Conservation (phyloP, 2,329 filamentous ascomycete genomes). For the Myriosclerotinia scirpicola region DNA sequence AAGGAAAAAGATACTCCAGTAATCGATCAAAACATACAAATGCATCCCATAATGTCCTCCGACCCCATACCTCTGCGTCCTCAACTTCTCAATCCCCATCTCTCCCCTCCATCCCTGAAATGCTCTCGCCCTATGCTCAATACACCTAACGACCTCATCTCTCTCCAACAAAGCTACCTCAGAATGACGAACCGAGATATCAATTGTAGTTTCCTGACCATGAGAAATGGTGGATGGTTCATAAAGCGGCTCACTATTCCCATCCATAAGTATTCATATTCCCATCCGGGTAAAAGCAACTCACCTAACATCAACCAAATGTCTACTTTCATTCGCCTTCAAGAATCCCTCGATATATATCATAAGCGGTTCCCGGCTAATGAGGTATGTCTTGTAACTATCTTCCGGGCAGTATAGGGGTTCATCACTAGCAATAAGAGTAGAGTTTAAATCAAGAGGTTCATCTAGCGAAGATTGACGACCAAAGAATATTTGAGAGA, state of each 20-base stretch:
- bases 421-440: conserved; percentile 39
- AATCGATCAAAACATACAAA: conserved; percentile 11
- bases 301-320: conserved; percentile 55
- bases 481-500: conserved; percentile 32
- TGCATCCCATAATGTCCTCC: conserved; percentile 54
- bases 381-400: conserved; percentile 46
- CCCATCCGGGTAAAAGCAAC: conserved; percentile 3
- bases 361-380: conserved; percentile 54
- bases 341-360: conserved; percentile 60
- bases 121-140: conserved; percentile 56
- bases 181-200: conserved; percentile 52
- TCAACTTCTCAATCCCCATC: conserved; percentile 59
- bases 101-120: conserved; percentile 61
- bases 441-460: conserved; percentile 32
- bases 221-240: conserved; percentile 55
- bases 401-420: conserved; percentile 35
- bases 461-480: conserved; percentile 18
- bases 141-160: conserved; percentile 53
- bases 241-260: conserved; percentile 49
- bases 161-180: conserved; percentile 50
- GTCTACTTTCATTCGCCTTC: conserved; percentile 48
- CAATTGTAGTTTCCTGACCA: conserved; percentile 47
- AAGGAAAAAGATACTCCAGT: not conserved
- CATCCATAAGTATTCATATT: not conserved
- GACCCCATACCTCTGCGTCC: conserved; percentile 59